Percentiles rank a stretch among this genome's conserved stretches.
These are phyloP conservation scores for Ceratocystis harringtonii DNA, from an alignment of 2,329 filamentous ascomycete genomes.

Conservation along the genomic window DNA sequence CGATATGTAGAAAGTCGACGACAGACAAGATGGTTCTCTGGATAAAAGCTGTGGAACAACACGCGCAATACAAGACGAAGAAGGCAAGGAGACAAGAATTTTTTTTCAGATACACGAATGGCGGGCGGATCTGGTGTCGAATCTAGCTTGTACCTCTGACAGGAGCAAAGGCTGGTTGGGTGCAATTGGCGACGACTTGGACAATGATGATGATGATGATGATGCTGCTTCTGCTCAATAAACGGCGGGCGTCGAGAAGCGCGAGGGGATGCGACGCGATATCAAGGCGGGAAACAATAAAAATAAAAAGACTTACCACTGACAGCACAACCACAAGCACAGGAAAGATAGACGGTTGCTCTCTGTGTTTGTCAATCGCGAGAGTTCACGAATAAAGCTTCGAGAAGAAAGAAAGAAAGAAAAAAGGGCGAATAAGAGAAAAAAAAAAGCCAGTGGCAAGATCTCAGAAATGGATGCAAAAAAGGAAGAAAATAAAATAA, in stretches of 20 bases:
- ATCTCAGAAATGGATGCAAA: constrained; percentile 8
- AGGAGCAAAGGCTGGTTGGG: not conserved
- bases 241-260: not conserved
- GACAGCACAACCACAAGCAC: not conserved
- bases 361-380: not conserved
- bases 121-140: not conserved
- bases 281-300: not conserved
- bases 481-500: constrained; percentile 1
- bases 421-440: not conserved
- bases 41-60: not conserved
- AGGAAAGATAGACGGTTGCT: not conserved
- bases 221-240: too few species aligned
- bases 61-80: not conserved
- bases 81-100: not conserved
- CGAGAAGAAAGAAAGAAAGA: not conserved
- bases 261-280: not conserved
- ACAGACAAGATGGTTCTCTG: not conserved
- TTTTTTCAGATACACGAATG: not conserved
- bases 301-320: not conserved
- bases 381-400: not conserved
- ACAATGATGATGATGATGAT: not conserved
- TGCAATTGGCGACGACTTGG: not conserved
- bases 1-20: not conserved
- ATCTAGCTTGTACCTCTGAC: not conserved
- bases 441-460: not conserved